Conservation (phyloP, 164 flowering plant species). For the Brasenia schreberi region DNA sequence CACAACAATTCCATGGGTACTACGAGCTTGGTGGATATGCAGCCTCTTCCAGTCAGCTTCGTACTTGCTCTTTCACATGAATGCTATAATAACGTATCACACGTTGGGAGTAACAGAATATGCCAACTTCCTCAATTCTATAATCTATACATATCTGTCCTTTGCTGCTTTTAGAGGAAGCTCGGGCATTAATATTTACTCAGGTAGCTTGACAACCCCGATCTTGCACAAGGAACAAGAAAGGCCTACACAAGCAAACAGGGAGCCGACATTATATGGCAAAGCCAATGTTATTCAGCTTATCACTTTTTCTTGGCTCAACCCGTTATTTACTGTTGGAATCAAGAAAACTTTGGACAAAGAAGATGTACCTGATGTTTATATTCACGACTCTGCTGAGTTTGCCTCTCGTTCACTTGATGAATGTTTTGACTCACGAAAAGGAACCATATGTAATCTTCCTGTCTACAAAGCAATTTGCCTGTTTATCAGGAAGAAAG, state of each 20-base stretch:
- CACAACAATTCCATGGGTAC: conserved; percentile 43
- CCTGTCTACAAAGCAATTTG: conserved; percentile 62
- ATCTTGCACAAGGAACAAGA: conserved; percentile 33
- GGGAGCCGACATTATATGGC: conserved; percentile 41
- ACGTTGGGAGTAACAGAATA: conserved; percentile 20
- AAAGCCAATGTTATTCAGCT: conserved; percentile 59
- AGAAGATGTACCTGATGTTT: conserved; percentile 67
- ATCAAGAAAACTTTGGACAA: conserved; percentile 61
- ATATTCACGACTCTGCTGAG: conserved; percentile 55
- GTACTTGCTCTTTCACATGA: conserved; percentile 19
- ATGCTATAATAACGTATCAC: conserved; percentile 14
- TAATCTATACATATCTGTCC: conserved; percentile 31
- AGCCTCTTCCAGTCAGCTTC: conserved; percentile 36
- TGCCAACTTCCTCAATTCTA: conserved; percentile 26
- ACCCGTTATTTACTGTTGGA: conserved; percentile 63
- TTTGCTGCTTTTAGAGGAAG: conserved; percentile 43
- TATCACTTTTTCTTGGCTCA: conserved; percentile 87
- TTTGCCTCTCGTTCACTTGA: conserved; percentile 36
- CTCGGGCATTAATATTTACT: conserved; percentile 26
- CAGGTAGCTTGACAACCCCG: conserved; percentile 36
- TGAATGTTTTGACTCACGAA: conserved; percentile 33
- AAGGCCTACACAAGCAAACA: conserved; percentile 13
- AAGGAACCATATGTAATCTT: conserved; percentile 27
- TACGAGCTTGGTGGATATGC: conserved; percentile 74
- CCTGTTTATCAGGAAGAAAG: conserved; percentile 54